Conservation (phyloP, 2,329 filamentous ascomycete genomes). For the Camillea tinctor region DNA sequence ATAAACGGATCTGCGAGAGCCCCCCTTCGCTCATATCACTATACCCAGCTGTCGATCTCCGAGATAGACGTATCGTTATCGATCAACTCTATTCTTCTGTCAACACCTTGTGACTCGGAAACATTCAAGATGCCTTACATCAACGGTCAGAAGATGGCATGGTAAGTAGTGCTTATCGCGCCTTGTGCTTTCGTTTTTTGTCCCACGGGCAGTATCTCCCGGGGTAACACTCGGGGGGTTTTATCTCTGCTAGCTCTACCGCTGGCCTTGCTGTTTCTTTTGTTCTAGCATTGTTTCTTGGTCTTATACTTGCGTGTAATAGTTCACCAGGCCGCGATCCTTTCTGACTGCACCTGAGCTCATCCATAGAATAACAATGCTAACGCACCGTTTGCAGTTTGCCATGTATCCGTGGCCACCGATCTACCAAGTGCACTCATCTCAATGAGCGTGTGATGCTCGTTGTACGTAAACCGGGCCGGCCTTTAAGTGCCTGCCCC, state of each 20-base stretch:
- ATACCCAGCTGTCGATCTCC: slow-evolving; percentile 5
- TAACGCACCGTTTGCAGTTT: slow-evolving; percentile 45
- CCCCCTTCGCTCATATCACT: background rate
- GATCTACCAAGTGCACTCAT: slow-evolving; percentile 73
- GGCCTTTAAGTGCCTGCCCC: slow-evolving; percentile 68
- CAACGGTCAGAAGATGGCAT: slow-evolving; percentile 71
- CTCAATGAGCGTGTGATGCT: slow-evolving; percentile 66
- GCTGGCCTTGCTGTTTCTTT: background rate
- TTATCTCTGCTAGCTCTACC: background rate
- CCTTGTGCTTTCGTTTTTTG: slow-evolving; percentile 1
- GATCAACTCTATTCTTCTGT: background rate
- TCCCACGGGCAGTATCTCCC: background rate
- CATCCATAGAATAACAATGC: background rate
- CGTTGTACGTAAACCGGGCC: slow-evolving; percentile 69
- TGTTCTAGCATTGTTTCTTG: background rate
- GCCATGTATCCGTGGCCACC: slow-evolving; percentile 73
- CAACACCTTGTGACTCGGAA: background rate
- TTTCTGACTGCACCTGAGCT: background rate
- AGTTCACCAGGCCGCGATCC: background rate
- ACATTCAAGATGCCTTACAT: slow-evolving; percentile 60
- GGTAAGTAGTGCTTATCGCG: slow-evolving; percentile 49
- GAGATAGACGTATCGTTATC: slow-evolving; percentile 10
- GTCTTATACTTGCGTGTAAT: background rate
- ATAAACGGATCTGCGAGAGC: slow-evolving; percentile 5
- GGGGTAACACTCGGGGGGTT: background rate